Percentiles rank a stretch among this genome's conserved stretches.
Evolutionary conservation across 1,284 basidiomycete species (phyloP).

Genomic region (Puccinia novopanici): DNA sequence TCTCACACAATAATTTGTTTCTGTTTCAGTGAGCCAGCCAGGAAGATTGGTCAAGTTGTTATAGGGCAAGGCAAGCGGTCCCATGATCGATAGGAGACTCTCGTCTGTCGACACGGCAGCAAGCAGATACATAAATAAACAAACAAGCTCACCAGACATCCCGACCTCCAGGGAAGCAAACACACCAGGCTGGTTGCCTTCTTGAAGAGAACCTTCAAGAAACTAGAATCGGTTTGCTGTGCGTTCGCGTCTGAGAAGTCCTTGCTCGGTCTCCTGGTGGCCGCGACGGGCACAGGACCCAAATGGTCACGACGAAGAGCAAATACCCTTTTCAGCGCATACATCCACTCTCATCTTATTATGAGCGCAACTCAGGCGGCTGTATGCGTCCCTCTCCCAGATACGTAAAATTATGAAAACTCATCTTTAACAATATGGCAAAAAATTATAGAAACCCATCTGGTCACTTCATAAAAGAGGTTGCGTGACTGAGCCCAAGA

Average conservation of each 20-base stretch:
- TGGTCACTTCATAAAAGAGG: no score
- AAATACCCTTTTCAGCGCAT: background rate
- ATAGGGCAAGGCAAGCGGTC: background rate
- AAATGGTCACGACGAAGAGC: background rate
- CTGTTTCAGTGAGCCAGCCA: background rate
- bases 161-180: background rate
- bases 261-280: background rate
- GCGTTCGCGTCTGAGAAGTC: no score
- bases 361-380: no score
- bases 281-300: background rate
- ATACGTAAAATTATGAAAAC: no score
- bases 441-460: no score
- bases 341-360: no score
- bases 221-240: background rate
- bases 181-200: background rate
- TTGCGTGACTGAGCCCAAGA: no score
- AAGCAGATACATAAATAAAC: background rate
- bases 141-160: background rate
- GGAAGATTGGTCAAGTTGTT: no score
- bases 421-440: no score
- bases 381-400: no score
- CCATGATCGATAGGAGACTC: slow-evolving; percentile 1
- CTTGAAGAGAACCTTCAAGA: background rate
- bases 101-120: background rate
- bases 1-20: slow-evolving; percentile 9